Evolutionary conservation across 805 yeast genomes (phyloP).

Genomic region (Dipodascus geniculatus): DNA sequence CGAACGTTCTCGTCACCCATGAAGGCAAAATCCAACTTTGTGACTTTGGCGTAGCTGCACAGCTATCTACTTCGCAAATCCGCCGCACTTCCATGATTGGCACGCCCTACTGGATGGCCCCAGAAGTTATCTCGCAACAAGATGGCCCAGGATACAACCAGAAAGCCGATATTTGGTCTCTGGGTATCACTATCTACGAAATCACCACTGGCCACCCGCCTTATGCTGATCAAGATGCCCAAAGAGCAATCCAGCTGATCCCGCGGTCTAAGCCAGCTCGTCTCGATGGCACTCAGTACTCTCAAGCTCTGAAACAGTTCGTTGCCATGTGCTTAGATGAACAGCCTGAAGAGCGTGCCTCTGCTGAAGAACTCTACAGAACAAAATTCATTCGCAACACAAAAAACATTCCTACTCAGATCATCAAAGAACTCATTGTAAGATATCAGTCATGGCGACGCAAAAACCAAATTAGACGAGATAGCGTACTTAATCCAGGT

Average conservation of each 20-base stretch:
- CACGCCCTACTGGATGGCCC: slow-evolving; percentile 48
- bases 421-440: slow-evolving; percentile 63
- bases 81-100: slow-evolving; percentile 88
- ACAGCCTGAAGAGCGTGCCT: slow-evolving; percentile 76
- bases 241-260: slow-evolving; percentile 88
- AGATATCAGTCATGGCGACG: slow-evolving; percentile 39
- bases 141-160: slow-evolving; percentile 36
- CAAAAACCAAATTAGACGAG: slow-evolving; percentile 35
- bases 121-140: slow-evolving; percentile 29
- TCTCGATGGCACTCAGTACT: slow-evolving; percentile 78
- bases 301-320: slow-evolving; percentile 67
- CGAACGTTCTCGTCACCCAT: slow-evolving; percentile 78
- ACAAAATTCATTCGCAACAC: slow-evolving; percentile 59
- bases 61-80: slow-evolving; percentile 57
- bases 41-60: slow-evolving; percentile 98
- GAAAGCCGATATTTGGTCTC: slow-evolving; percentile 96
- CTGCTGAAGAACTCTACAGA: slow-evolving; percentile 73
- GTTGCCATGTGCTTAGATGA: slow-evolving; percentile 91
- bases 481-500: slow-evolving; percentile 23
- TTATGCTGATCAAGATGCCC: slow-evolving; percentile 87
- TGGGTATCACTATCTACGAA: slow-evolving; percentile 90
- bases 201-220: slow-evolving; percentile 98
- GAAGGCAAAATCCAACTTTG: slow-evolving; percentile 87
- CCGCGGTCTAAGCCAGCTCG: slow-evolving; percentile 92
- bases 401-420: slow-evolving; percentile 45